Evolutionary conservation across 805 yeast genomes (phyloP).

Genomic region (Nakazawaea molendinolei): DNA sequence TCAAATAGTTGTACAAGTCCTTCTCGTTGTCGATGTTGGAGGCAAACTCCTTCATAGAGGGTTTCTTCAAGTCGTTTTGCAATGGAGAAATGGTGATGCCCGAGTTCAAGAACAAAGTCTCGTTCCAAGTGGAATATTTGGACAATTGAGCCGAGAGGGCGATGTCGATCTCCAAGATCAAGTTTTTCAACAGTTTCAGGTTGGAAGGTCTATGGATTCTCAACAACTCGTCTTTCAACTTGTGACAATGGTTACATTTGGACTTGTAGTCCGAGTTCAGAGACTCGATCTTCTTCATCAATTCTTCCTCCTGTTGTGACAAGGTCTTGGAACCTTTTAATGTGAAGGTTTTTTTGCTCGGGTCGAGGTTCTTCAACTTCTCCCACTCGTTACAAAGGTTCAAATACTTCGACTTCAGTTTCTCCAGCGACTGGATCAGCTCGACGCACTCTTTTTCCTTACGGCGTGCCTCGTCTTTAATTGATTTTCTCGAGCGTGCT

Average conservation of each 20-base stretch:
- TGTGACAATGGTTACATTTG: conserved; percentile 66
- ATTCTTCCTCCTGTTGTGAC: conserved; percentile 87
- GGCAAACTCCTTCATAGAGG: conserved; percentile 75
- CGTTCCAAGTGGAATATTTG: conserved; percentile 83
- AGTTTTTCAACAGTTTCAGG: conserved; percentile 63
- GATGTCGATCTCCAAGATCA: conserved; percentile 80
- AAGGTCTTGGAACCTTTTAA: conserved; percentile 74
- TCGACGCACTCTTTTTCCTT: conserved; percentile 83
- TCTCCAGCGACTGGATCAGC: conserved; percentile 77
- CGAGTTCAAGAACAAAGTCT: conserved; percentile 72
- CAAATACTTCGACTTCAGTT: conserved; percentile 74
- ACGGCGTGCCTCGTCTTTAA: conserved; percentile 76
- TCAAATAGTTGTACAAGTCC: conserved; percentile 67
- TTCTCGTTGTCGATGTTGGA: conserved; percentile 75
- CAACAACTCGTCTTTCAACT: conserved; percentile 66
- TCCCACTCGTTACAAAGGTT: conserved; percentile 84
- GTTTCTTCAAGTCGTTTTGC: conserved; percentile 30
- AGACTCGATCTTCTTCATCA: conserved; percentile 67
- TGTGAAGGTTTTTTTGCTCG: conserved; percentile 74
- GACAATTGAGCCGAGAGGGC: conserved; percentile 86
- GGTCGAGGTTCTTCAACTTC: conserved; percentile 67
- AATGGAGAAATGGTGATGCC: conserved; percentile 83
- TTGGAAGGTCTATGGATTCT: conserved; percentile 71
- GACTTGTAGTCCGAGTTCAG: conserved; percentile 86
- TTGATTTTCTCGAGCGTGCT: conserved; percentile 61